A percentile compares a stretch with the other conserved stretches of the same genome.
phyloP scores from a whole-genome alignment of 805 yeast genomes.

The Starmerella khaoyaiensis region DNA sequence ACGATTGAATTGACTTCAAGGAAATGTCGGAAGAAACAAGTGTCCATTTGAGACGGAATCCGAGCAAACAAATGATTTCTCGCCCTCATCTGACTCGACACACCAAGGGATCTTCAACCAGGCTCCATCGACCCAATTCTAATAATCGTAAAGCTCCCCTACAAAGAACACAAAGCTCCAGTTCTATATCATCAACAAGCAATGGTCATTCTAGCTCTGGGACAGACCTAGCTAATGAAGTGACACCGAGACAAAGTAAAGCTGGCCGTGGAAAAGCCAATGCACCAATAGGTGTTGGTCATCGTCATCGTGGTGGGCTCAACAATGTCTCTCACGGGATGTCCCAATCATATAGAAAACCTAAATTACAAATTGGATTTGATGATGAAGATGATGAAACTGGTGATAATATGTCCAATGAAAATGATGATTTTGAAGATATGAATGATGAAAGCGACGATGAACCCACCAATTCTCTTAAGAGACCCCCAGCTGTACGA shows the following conservation, averaged over 20 bases:
- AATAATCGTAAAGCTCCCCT: constrained; percentile 1
- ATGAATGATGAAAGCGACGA: constrained; percentile 9
- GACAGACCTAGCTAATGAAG: no score
- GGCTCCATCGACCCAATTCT: no score
- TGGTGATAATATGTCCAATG: constrained; percentile 2
- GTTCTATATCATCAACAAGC: constrained; percentile 2
- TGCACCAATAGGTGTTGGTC: constrained; percentile 1
- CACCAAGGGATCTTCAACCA: constrained; percentile 12
- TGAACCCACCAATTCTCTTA: not conserved
- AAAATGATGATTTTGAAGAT: constrained; percentile 14
- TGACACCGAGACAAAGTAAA: not conserved
- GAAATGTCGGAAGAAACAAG: constrained; percentile 12
- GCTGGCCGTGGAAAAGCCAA: not conserved
- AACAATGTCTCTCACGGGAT: constrained; percentile 8
- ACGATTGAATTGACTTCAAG: no score
- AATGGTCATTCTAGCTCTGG: not conserved
- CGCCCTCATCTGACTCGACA: constrained; percentile 6
- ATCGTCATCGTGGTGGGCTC: constrained; percentile 9
- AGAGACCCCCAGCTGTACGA: not conserved
- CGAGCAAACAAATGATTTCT: constrained; percentile 11
- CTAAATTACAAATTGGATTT: constrained; percentile 17
- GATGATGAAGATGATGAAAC: constrained; percentile 17
- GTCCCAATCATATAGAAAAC: constrained; percentile 9
- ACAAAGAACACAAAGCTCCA: constrained; percentile 3
- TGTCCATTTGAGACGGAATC: constrained; percentile 11